Base-by-base conservation (phyloP, 129 eudicot genomes). In the Centella asiatica region DNA sequence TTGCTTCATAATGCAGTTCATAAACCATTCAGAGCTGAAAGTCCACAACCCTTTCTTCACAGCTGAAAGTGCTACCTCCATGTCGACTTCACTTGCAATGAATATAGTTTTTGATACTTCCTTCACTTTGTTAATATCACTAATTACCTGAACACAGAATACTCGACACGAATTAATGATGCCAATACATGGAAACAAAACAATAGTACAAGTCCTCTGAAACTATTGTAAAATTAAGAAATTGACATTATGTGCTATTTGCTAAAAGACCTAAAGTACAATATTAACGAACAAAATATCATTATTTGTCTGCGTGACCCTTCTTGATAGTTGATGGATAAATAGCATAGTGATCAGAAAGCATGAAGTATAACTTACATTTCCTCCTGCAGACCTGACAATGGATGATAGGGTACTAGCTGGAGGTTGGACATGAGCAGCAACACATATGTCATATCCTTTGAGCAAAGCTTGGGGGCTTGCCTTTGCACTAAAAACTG, bases 1-100 rank as follows among this genome's bases (percentile, higher is more conserved):
- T 74, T 90, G 98, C 75, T 67, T 90, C 98, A 90, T 84, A 68
- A 90, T 75, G 75, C 98, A 90, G 75, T 75, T 81, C 85, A 87
- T 86, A 19, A 90, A 77, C 98, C 98, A 90, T 31, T 90, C 95
- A 39, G 73, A 72, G 59, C 90, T 81, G 65, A 86, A 90, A 29
- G 94, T 87, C 55, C 77, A 61, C 36, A 81, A 77, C 23, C 94
- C 95, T 42, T 75, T 77, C 85, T 81, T 76, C 57, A 84, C 79
- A 25, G 90, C 98, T 59, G 52, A 48, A 62, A 79, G 71, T 66
- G 95, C 94, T 68, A 86, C 98, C 53, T 86, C 87, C 88, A 79
- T 81, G 62, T 82, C 77, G 54, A 79, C 95, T 69, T 87, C 98
- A 56, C 87, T 79, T 40, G 95, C 98, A 24, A 90, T 67, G 60